Evolutionary conservation across 306 rosid species (phyloP).

Genomic region (Casuarina equisetifolia): DNA sequence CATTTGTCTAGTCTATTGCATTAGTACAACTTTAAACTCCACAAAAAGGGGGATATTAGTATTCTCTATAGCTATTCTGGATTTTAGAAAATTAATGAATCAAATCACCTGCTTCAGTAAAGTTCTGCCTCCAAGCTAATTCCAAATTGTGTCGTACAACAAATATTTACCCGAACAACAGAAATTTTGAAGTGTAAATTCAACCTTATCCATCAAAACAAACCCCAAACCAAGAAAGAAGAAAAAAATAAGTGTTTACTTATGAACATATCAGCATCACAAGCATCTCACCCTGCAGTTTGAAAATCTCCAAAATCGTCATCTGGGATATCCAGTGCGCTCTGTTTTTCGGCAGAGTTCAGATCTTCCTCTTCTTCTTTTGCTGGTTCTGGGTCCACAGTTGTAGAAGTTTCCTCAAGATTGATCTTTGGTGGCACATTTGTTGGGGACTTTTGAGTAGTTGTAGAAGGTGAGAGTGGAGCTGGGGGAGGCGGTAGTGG

Average conservation of each 20-base stretch:
- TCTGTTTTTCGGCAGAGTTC: slow-evolving; percentile 40
- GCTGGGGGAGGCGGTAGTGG: slow-evolving; percentile 89
- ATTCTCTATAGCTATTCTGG: neutral
- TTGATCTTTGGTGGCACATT: slow-evolving; percentile 42
- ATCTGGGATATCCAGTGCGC: slow-evolving; percentile 52
- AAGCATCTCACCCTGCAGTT: slow-evolving; percentile 58
- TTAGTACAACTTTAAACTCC: neutral
- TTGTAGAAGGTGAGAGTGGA: slow-evolving; percentile 54
- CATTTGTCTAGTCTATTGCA: neutral
- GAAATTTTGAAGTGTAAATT: slow-evolving; percentile 20
- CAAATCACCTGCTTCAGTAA: neutral
- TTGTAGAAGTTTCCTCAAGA: slow-evolving; percentile 46
- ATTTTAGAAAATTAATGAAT: neutral
- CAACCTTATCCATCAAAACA: slow-evolving; percentile 26
- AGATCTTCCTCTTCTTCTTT: slow-evolving; percentile 37
- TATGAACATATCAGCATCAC: slow-evolving; percentile 17
- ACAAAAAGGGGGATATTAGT: neutral
- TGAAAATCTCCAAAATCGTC: slow-evolving; percentile 97
- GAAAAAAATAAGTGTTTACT: slow-evolving; percentile 8
- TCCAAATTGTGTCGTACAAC: slow-evolving; percentile 26
- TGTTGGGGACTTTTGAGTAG: slow-evolving; percentile 40
- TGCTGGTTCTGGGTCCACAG: slow-evolving; percentile 26
- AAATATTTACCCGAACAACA: slow-evolving; percentile 30
- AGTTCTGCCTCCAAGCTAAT: neutral
- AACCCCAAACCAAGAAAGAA: slow-evolving; percentile 12